A percentile compares a stretch with the other conserved stretches of the same genome.
phyloP scores from a whole-genome alignment of 257 asterid genomes.

The Solanum acaule region DNA sequence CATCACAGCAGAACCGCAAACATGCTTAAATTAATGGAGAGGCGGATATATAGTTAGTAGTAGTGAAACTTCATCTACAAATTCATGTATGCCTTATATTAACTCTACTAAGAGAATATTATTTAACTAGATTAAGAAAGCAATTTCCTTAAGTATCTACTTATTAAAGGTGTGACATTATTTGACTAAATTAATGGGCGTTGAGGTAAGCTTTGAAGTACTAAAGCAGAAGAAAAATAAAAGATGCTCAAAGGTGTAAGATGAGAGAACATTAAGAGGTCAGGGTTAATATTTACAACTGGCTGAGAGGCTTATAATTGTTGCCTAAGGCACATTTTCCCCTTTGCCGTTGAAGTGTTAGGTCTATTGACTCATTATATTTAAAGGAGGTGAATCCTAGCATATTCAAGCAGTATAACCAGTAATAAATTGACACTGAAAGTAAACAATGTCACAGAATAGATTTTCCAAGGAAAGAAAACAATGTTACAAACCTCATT shows the following conservation, averaged over 20 bases:
- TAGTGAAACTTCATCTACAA: not conserved
- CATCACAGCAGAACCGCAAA: not conserved
- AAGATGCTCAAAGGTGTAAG: not conserved
- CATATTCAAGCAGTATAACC: not conserved
- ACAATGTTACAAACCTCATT: constrained; percentile 41
- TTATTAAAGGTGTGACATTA: not conserved
- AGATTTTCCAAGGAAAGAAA: not conserved
- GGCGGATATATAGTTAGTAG: not conserved
- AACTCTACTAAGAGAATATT: not conserved
- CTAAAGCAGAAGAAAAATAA: not conserved
- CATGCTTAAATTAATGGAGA: not conserved
- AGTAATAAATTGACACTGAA: not conserved
- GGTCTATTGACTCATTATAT: not conserved
- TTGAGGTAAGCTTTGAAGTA: not conserved
- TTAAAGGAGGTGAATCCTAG: not conserved
- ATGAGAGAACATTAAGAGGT: not conserved
- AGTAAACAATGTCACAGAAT: not conserved
- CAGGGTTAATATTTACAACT: not conserved
- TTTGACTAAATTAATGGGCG: not conserved
- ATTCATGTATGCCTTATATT: not conserved
- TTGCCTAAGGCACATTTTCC: not conserved
- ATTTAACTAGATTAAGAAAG: not conserved
- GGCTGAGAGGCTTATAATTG: not conserved
- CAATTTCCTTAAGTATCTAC: not conserved
- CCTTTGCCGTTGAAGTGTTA: not conserved